These are phyloP conservation scores for Hepatocystis sp. DNA, from an alignment of 169 alveolate species.

Conservation along the genomic window DNA sequence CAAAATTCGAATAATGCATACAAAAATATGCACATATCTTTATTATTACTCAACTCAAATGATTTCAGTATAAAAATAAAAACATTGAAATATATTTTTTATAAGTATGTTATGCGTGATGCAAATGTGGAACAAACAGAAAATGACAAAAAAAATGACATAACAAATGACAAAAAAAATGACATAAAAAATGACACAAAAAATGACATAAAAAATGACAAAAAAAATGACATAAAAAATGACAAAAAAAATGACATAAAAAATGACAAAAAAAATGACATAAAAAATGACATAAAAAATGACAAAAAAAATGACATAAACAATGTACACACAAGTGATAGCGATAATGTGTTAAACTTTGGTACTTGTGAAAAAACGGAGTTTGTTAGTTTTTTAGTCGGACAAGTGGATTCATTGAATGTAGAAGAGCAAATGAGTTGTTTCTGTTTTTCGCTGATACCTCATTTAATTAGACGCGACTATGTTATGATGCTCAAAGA, in stretches of 20 bases:
- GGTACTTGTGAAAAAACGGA: too few species aligned
- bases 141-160: too few species aligned
- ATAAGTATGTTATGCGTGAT: conserved; percentile 10
- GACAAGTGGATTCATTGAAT: conserved; percentile 12
- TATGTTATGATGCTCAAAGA: conserved; percentile 18
- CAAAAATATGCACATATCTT: conserved; percentile 35
- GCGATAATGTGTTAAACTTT: too few species aligned
- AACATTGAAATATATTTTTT: conserved; percentile 29
- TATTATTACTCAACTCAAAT: conserved; percentile 22
- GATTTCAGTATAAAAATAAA: conserved; percentile 21
- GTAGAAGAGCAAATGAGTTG: conserved; percentile 32
- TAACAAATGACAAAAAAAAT: too few species aligned
- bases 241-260: too few species aligned
- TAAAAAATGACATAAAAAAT: too few species aligned
- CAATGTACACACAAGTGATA: too few species aligned
- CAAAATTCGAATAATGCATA: conserved; percentile 14
- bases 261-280: too few species aligned
- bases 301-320: too few species aligned
- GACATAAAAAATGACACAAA: neutral
- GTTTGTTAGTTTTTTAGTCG: conserved; percentile 16
- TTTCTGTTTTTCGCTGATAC: conserved; percentile 34
- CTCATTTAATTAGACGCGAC: conserved; percentile 24
- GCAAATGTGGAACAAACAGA: too few species aligned
- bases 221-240: neutral
- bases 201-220: neutral